phyloP scores from a whole-genome alignment of 2,329 filamentous ascomycete species.

The Trichoderma asperellum region DNA sequence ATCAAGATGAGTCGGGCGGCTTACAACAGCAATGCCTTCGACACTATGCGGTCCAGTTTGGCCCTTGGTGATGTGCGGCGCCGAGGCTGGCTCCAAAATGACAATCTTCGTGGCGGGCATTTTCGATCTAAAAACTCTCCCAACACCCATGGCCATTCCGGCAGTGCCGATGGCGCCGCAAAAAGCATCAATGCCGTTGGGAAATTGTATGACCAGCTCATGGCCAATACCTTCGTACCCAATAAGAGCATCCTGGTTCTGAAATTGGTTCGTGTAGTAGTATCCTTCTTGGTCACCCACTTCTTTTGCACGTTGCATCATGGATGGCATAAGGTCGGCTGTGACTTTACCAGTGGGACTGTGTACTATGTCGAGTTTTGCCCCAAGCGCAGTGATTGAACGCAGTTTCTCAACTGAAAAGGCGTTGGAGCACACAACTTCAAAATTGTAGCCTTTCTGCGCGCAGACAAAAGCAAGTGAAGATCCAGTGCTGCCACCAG shows the following conservation, averaged over 20 bases:
- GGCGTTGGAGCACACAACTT: conserved; percentile 3
- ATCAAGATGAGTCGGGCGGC: neutral
- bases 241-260: conserved; percentile 26
- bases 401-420: conserved; percentile 29
- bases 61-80: neutral
- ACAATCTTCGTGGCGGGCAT: neutral
- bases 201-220: conserved; percentile 24
- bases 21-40: neutral
- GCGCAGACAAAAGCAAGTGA: neutral
- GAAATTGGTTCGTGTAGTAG: conserved; percentile 28
- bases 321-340: conserved; percentile 24
- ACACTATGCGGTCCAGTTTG: neutral
- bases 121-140: neutral
- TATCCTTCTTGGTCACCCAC: conserved; percentile 2
- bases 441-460: neutral
- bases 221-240: conserved; percentile 27
- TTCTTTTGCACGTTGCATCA: neutral
- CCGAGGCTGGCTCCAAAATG: neutral
- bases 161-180: conserved; percentile 29
- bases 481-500: neutral
- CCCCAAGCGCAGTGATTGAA: conserved; percentile 30
- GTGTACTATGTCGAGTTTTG: conserved; percentile 23
- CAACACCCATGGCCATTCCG: conserved; percentile 28
- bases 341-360: conserved; percentile 27
- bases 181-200: conserved; percentile 27